These are phyloP conservation scores for Exophiala calicioides DNA, from an alignment of 2,329 filamentous ascomycete species.

Conservation along the genomic window DNA sequence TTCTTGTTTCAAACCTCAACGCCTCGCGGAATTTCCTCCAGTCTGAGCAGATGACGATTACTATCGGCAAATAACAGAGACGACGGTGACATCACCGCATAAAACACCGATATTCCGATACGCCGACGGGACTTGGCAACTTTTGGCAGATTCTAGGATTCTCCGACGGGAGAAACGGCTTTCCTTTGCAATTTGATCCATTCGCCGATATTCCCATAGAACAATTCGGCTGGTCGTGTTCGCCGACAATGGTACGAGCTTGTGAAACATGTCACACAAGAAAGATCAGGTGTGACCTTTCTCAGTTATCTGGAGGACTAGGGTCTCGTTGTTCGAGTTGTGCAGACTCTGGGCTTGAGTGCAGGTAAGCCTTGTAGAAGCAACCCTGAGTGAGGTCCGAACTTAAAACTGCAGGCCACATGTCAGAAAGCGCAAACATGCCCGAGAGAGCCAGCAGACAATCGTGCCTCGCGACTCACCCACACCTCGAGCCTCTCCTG, in stretches of 20 bases:
- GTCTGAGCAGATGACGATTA: no score
- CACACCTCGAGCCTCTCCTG: no score
- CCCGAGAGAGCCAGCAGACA: not conserved
- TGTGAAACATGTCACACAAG: slow-evolving; percentile 1
- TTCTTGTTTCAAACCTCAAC: no score
- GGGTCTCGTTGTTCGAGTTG: not conserved
- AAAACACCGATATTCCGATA: not conserved
- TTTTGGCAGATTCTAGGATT: no score
- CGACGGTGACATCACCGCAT: no score
- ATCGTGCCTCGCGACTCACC: not conserved
- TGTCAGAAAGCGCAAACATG: not conserved
- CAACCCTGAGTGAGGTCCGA: not conserved
- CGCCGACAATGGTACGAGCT: not conserved
- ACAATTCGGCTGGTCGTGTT: no score
- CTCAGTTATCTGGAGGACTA: not conserved
- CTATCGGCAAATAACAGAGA: no score
- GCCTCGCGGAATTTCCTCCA: no score
- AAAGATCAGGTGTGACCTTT: slow-evolving; percentile 1
- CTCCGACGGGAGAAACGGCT: no score
- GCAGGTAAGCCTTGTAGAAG: not conserved
- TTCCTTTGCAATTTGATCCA: no score
- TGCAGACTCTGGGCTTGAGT: not conserved
- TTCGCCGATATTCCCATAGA: no score
- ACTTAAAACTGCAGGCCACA: not conserved
- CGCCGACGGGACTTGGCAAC: no score